Conservation (phyloP, 2,329 filamentous ascomycete genomes). For the Reticulascus tulasneorum region DNA sequence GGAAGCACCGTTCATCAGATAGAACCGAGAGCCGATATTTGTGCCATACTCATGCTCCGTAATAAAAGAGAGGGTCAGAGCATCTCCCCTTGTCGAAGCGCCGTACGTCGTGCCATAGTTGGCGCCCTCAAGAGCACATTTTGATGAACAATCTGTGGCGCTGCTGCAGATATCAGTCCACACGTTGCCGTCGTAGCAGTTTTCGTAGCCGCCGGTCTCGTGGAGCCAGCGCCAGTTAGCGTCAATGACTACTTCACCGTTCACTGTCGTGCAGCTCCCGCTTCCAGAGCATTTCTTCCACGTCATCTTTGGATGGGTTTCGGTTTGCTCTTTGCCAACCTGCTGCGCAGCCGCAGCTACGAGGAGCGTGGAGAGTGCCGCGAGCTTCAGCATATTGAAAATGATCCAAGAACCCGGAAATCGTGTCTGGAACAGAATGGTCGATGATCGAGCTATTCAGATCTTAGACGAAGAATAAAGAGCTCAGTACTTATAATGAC, state of each 20-base stretch:
- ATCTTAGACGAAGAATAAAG: too few species aligned
- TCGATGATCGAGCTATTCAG: too few species aligned
- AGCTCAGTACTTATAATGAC: too few species aligned
- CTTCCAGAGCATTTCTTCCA: slow-evolving; percentile 20
- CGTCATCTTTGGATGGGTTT: slow-evolving; percentile 20
- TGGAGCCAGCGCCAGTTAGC: slow-evolving; percentile 48
- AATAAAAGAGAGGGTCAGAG: slow-evolving; percentile 45
- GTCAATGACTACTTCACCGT: slow-evolving; percentile 40
- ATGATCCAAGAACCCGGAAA: too few species aligned
- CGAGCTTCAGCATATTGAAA: too few species aligned
- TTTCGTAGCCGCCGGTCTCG: slow-evolving; percentile 30
- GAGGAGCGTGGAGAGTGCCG: slow-evolving; percentile 15
- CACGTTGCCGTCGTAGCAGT: slow-evolving; percentile 44
- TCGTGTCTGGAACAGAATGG: too few species aligned
- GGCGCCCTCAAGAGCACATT: slow-evolving; percentile 40
- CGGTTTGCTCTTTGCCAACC: slow-evolving; percentile 18
- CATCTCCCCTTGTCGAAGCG: slow-evolving; percentile 37
- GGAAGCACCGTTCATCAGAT: slow-evolving; percentile 49
- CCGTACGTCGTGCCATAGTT: slow-evolving; percentile 39
- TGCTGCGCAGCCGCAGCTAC: slow-evolving; percentile 16
- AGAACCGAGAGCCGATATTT: slow-evolving; percentile 42
- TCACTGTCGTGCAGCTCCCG: slow-evolving; percentile 31
- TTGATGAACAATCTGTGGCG: slow-evolving; percentile 30
- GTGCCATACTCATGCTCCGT: slow-evolving; percentile 35
- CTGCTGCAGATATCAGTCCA: slow-evolving; percentile 24